These are phyloP conservation scores for Pugionium dolabratum DNA, from an alignment of 345 rosid species.

Conservation along the genomic window DNA sequence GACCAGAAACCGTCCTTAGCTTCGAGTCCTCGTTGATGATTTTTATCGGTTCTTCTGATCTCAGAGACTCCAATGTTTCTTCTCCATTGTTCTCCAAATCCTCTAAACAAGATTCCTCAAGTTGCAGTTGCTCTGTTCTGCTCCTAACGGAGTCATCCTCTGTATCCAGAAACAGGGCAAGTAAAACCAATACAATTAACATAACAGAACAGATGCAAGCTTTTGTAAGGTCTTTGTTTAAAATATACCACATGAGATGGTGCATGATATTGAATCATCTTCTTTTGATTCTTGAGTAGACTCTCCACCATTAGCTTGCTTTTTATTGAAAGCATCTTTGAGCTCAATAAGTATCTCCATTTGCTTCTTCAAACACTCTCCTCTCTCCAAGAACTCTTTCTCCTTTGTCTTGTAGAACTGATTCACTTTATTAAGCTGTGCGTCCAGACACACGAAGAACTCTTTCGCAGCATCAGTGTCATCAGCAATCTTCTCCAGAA, in stretches of 20 bases:
- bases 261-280: slow-evolving; percentile 75
- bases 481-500: slow-evolving; percentile 77
- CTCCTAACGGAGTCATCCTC: slow-evolving; percentile 67
- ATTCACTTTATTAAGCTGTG: slow-evolving; percentile 93
- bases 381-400: slow-evolving; percentile 90
- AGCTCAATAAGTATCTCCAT: slow-evolving; percentile 80
- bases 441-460: slow-evolving; percentile 75
- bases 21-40: slow-evolving; percentile 51
- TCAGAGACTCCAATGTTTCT: slow-evolving; percentile 44
- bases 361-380: slow-evolving; percentile 80
- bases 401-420: slow-evolving; percentile 79
- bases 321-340: slow-evolving; percentile 58
- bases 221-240: neutral
- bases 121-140: slow-evolving; percentile 58
- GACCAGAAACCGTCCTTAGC: slow-evolving; percentile 50
- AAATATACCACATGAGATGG: slow-evolving; percentile 64
- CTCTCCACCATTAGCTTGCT: slow-evolving; percentile 53
- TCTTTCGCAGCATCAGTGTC: slow-evolving; percentile 67
- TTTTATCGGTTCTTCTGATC: slow-evolving; percentile 51
- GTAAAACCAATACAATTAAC: neutral
- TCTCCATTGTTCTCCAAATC: slow-evolving; percentile 45
- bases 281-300: slow-evolving; percentile 61
- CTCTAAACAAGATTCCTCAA: slow-evolving; percentile 48
- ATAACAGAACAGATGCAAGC: neutral
- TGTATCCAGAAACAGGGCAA: slow-evolving; percentile 38